Percentiles rank a stretch among this genome's conserved stretches.
Evolutionary conservation across 306 rosid species (phyloP).

Genomic region (Adenanthera pavonina): DNA sequence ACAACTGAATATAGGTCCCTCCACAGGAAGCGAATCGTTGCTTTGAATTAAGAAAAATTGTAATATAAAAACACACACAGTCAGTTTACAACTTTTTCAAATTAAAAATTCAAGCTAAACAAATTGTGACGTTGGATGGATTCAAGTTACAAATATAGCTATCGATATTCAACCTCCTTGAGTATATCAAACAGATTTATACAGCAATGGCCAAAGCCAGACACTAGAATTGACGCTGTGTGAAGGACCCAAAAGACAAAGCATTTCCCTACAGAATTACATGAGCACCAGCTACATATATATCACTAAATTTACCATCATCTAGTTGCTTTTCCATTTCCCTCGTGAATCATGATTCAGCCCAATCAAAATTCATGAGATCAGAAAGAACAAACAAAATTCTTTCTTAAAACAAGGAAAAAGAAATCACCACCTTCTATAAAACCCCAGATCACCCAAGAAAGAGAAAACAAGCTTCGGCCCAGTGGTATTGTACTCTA

Average conservation of each 20-base stretch:
- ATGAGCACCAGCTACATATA: neutral
- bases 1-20: no score
- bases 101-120: no score
- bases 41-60: no score
- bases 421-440: neutral
- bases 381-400: neutral
- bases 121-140: no score
- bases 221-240: neutral
- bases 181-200: neutral
- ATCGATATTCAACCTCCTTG: no score
- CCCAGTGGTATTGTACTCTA: no score
- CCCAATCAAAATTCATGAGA: conserved; percentile 15
- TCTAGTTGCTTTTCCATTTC: neutral
- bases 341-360: neutral
- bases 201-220: neutral
- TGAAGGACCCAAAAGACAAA: neutral
- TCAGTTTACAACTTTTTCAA: no score
- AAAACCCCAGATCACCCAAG: neutral
- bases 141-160: no score
- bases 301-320: neutral
- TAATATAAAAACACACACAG: no score
- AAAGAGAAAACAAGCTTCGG: neutral
- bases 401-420: neutral
- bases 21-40: no score
- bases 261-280: conserved; percentile 14